A percentile compares a stretch with the other conserved stretches of the same genome.
These are phyloP conservation scores for Helotiales sp. DNA, from an alignment of 2,329 filamentous ascomycete genomes.

Conservation along the genomic window DNA sequence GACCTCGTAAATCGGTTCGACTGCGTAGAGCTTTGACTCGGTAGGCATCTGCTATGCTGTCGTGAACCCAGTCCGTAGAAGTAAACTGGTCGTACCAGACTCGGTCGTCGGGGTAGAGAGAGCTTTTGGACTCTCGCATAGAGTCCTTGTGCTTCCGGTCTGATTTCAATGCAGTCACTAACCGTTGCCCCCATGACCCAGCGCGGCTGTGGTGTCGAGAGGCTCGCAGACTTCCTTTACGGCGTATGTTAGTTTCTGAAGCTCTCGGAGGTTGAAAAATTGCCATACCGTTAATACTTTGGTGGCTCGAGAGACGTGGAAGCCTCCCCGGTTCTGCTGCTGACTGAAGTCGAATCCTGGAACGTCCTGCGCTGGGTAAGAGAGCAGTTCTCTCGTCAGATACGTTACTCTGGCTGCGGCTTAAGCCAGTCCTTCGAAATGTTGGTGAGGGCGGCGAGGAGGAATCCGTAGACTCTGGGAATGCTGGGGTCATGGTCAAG, in stretches of 20 bases:
- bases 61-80: slow-evolving; percentile 97
- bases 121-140: slow-evolving; percentile 67
- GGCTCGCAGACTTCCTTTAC: slow-evolving; percentile 39
- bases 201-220: slow-evolving; percentile 54
- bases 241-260: slow-evolving; percentile 14
- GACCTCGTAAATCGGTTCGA: slow-evolving; percentile 84
- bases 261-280: not conserved
- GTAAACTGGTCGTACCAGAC: slow-evolving; percentile 99
- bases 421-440: slow-evolving; percentile 20
- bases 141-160: slow-evolving; percentile 53
- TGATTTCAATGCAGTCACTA: slow-evolving; percentile 62
- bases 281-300: slow-evolving; percentile 35
- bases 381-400: slow-evolving; percentile 39
- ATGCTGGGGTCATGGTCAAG: slow-evolving; percentile 32
- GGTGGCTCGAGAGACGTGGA: slow-evolving; percentile 34
- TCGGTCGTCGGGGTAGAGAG: slow-evolving; percentile 77
- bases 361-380: slow-evolving; percentile 34
- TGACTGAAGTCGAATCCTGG: slow-evolving; percentile 37
- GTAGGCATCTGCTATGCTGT: slow-evolving; percentile 92
- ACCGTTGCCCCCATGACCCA: slow-evolving; percentile 63
- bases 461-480: slow-evolving; percentile 29
- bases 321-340: slow-evolving; percentile 25
- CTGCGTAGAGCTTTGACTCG: slow-evolving; percentile 82
- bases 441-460: slow-evolving; percentile 35
- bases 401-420: slow-evolving; percentile 28